A percentile compares a stretch with the other conserved stretches of the same genome.
These are phyloP conservation scores for Calonectria leucothoes DNA, from an alignment of 2,329 filamentous ascomycete species.

Conservation along the genomic window DNA sequence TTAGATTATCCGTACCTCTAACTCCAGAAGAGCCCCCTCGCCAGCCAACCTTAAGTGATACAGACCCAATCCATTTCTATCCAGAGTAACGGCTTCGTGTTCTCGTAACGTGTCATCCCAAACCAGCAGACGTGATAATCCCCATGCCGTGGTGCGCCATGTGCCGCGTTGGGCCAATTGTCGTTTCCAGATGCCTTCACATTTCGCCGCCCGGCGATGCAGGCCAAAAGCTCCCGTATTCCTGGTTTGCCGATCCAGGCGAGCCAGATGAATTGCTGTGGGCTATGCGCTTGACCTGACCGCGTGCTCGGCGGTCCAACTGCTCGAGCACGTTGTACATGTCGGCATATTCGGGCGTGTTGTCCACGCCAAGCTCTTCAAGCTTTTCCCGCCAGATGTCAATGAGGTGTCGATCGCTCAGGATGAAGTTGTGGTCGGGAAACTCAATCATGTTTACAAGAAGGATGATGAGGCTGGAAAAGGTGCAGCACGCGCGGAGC, in stretches of 20 bases:
- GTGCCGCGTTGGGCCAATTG: neutral
- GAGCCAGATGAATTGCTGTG: neutral
- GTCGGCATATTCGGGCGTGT: conserved; percentile 9
- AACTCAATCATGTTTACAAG: conserved; percentile 37
- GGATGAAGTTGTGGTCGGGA: conserved; percentile 21
- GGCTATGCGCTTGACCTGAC: conserved; percentile 21
- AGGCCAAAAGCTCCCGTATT: neutral
- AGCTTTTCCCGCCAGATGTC: conserved; percentile 24
- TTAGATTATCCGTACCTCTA: neutral
- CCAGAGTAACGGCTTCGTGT: neutral
- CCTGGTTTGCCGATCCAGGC: neutral
- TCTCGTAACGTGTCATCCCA: neutral
- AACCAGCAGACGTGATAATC: neutral
- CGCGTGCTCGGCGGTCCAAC: conserved; percentile 28
- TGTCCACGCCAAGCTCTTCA: neutral
- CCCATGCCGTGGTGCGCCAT: neutral
- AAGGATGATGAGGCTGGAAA: conserved; percentile 30
- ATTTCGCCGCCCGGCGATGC: neutral
- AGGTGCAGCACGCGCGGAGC: conserved; percentile 32
- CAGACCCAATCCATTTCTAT: neutral
- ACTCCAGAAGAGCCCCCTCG: neutral
- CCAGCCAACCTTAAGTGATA: neutral
- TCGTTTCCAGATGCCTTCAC: neutral
- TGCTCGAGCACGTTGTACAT: conserved; percentile 26
- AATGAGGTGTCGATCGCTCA: conserved; percentile 15